Evolutionary conservation across 768 basidiomycete species (phyloP).

Genomic region (Phylloporus scabripes): DNA sequence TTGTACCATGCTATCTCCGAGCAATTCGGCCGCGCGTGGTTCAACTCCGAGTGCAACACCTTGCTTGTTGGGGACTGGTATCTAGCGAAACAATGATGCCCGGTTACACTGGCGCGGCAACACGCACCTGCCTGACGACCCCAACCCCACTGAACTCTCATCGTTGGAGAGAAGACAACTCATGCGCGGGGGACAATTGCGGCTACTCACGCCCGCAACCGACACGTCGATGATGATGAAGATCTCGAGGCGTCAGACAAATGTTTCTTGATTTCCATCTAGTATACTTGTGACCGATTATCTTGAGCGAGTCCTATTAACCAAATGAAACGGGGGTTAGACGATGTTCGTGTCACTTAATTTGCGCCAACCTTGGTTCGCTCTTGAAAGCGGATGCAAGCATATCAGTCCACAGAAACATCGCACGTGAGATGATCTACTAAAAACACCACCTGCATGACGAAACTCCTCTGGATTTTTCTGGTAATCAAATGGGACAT

Average conservation of each 20-base stretch:
- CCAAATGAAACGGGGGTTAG: not conserved
- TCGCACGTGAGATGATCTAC: constrained; percentile 34
- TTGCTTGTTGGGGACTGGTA: too few relatives aligned
- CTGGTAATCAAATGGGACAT: too few relatives aligned
- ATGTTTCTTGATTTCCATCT: constrained; percentile 60
- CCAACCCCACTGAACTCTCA: constrained; percentile 42
- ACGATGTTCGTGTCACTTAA: not conserved
- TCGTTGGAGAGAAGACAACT: constrained; percentile 42
- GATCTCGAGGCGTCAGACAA: constrained; percentile 55
- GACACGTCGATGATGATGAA: constrained; percentile 54
- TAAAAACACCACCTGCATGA: constrained; percentile 59
- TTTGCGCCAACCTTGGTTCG: constrained; percentile 53
- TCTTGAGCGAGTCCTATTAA: constrained; percentile 69
- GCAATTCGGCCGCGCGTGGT: too few relatives aligned
- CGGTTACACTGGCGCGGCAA: too few relatives aligned
- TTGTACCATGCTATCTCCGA: too few relatives aligned
- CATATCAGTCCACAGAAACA: not conserved
- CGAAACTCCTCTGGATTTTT: too few relatives aligned
- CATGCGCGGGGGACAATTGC: too few relatives aligned
- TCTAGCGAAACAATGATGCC: too few relatives aligned
- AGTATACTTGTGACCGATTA: constrained; percentile 78
- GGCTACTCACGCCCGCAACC: constrained; percentile 75
- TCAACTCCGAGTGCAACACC: too few relatives aligned
- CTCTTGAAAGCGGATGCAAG: constrained; percentile 55
- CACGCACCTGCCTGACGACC: too few relatives aligned